These are phyloP conservation scores for Salicornia ramosissima DNA, from an alignment of 148 eudicot genomes.

Conservation along the genomic window DNA sequence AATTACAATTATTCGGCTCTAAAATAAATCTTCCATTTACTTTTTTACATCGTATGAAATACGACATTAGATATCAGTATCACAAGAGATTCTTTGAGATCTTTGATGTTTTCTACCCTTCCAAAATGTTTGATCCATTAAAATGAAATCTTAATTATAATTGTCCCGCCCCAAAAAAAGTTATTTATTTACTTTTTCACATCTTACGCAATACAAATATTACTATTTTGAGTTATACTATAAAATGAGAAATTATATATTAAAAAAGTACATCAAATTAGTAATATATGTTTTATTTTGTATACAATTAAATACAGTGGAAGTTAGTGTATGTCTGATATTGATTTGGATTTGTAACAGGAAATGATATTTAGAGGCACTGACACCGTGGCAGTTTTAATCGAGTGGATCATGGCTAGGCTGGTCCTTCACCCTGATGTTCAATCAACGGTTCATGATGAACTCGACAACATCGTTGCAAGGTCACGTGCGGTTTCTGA, in stretches of 20 bases:
- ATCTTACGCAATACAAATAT: too few relatives aligned
- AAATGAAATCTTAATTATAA: neutral
- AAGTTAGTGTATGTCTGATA: neutral
- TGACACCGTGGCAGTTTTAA: conserved; percentile 64
- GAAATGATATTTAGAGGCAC: conserved; percentile 81
- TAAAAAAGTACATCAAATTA: too few relatives aligned
- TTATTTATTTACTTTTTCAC: too few relatives aligned
- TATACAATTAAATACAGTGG: too few relatives aligned
- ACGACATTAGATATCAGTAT: too few relatives aligned
- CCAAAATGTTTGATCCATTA: conserved; percentile 7
- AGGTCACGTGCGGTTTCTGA: conserved; percentile 47
- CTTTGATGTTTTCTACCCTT: conserved; percentile 31
- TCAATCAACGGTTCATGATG: conserved; percentile 56
- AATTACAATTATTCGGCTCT: too few relatives aligned
- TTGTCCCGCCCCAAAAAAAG: too few relatives aligned
- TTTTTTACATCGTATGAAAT: too few relatives aligned
- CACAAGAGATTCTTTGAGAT: conserved; percentile 28
- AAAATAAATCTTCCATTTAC: too few relatives aligned
- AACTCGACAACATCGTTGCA: conserved; percentile 47
- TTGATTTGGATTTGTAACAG: conserved; percentile 19
- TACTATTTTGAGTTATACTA: too few relatives aligned
- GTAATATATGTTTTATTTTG: too few relatives aligned
- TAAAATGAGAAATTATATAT: too few relatives aligned
- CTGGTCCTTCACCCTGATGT: conserved; percentile 53
- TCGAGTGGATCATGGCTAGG: conserved; percentile 77